A percentile compares a stretch with the other conserved stretches of the same genome.
These are phyloP conservation scores for Acacia concinna DNA, from an alignment of 331 rosid species.

Conservation along the genomic window DNA sequence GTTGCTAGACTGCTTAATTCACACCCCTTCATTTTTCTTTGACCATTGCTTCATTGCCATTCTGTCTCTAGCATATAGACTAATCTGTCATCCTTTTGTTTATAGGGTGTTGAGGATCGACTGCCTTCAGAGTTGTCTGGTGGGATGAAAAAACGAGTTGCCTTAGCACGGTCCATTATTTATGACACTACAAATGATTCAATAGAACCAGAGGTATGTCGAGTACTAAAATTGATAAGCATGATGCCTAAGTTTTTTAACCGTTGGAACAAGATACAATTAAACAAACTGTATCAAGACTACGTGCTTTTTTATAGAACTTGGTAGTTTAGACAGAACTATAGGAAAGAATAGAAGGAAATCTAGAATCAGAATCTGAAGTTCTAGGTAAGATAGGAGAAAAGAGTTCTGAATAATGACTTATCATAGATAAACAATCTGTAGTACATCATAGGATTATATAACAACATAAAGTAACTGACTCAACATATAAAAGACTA, in stretches of 20 bases:
- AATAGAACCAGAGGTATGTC: conserved; percentile 89
- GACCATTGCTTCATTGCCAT: background rate
- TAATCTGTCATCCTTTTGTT: conserved; percentile 9
- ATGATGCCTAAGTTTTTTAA: background rate
- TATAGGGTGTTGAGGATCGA: conserved; percentile 87
- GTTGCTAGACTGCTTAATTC: background rate
- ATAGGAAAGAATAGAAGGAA: too few species aligned
- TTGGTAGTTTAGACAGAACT: too few species aligned
- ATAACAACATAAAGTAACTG: too few species aligned
- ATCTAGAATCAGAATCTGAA: too few species aligned
- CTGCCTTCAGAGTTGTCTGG: conserved; percentile 97
- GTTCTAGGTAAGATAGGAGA: too few species aligned
- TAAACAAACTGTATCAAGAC: background rate
- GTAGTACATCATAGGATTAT: too few species aligned
- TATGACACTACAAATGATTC: conserved; percentile 70
- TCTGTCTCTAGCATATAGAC: conserved; percentile 3
- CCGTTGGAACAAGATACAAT: background rate
- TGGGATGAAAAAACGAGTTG: conserved; percentile 99
- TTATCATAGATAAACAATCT: too few species aligned
- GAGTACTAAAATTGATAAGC: conserved; percentile 9
- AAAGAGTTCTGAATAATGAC: too few species aligned
- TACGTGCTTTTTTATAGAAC: too few species aligned
- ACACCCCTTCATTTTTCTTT: background rate
- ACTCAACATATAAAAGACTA: too few species aligned
- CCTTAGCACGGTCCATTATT: conserved; percentile 92